Evolutionary conservation across 1,139 yeast genomes (phyloP).

Genomic region (Suhomyces anneliseae): DNA sequence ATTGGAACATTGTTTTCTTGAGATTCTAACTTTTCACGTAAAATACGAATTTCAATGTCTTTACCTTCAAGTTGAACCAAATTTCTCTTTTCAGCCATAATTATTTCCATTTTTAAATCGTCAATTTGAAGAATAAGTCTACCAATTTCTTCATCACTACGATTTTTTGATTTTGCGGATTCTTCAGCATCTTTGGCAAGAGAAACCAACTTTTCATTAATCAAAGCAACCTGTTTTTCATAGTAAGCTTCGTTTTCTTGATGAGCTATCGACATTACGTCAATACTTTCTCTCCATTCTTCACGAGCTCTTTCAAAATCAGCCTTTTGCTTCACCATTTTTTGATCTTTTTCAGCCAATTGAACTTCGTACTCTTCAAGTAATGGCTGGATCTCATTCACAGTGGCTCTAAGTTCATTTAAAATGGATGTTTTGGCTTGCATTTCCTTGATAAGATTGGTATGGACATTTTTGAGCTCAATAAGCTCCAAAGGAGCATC

Average conservation of each 20-base stretch:
- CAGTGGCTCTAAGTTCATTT: slow-evolving; percentile 43
- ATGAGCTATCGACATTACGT: slow-evolving; percentile 47
- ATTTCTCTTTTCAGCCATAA: slow-evolving; percentile 14
- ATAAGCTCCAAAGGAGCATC: slow-evolving; percentile 12
- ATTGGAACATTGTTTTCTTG: slow-evolving; percentile 6
- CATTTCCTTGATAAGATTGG: slow-evolving; percentile 29
- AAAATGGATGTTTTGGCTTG: slow-evolving; percentile 37
- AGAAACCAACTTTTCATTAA: slow-evolving; percentile 9
- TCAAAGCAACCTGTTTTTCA: slow-evolving; percentile 28
- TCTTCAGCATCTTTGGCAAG: slow-evolving; percentile 6
- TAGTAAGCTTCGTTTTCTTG: slow-evolving; percentile 42
- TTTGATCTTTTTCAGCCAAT: slow-evolving; percentile 44
- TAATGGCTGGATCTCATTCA: slow-evolving; percentile 47
- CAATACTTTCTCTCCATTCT: slow-evolving; percentile 59
- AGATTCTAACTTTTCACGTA: slow-evolving; percentile 14
- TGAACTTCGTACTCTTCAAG: slow-evolving; percentile 47
- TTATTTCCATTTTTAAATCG: slow-evolving; percentile 14
- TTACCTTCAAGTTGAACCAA: slow-evolving; percentile 18
- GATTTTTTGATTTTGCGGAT: neutral
- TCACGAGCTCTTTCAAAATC: slow-evolving; percentile 54
- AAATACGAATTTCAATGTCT: slow-evolving; percentile 16
- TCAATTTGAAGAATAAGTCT: slow-evolving; percentile 12
- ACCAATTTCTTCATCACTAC: slow-evolving; percentile 13
- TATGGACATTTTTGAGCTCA: slow-evolving; percentile 22
- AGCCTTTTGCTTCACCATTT: slow-evolving; percentile 42